Base-by-base conservation (phyloP, 2,329 filamentous ascomycete genomes). In the Ophiostoma ulmi region DNA sequence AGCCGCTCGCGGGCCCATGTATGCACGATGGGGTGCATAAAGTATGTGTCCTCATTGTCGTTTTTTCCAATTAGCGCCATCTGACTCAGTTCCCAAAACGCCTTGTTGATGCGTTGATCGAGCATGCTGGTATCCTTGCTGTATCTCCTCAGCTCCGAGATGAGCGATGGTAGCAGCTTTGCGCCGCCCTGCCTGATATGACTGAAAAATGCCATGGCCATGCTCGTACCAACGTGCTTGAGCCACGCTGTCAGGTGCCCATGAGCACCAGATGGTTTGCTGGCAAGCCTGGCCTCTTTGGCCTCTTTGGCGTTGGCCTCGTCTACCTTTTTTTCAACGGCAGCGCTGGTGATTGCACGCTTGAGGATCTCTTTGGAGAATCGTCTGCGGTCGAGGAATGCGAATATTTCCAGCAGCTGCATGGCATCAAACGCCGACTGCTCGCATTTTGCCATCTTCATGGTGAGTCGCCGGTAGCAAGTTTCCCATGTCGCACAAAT, bases 1-100 rank as follows among this genome's bases (percentile, higher is more conserved):
- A 39, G 35, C 8, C 67, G 67, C 48, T 69, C 67, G 10, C 67
- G 67, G 3, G 67, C 67, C 67, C 67, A 69, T 8, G 48, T 55
- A 35, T 69, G 67, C 48, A 69, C 67, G 2, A 69, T n/a, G 48
- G 67, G 67, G 36, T 69, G 67, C 67, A 69, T 69, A 41, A 61
- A 69, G 26, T 69, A 69, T 10, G 35, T 69, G 52, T 61, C 52
- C 35, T 69, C 35, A 0, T 22, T 38, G 26, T 61, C 11, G 67
- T 69, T 61, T 22, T 58, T 26, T n/a, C 35, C 22, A 7, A 69
- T 52, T 7, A 69, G 48, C 35, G 67, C 55, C 67, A 69, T 69
- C 67, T 69, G 67, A 14, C 22, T 22, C n/a, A 69, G 35, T 52
- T 69, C 67, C 17, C 55, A 39, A 20, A 69, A 36, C 1, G 67